Evolutionary conservation across 225 moss, liverwort and hornwort genomes (phyloP).

Genomic region (Physcomitrium patens): DNA sequence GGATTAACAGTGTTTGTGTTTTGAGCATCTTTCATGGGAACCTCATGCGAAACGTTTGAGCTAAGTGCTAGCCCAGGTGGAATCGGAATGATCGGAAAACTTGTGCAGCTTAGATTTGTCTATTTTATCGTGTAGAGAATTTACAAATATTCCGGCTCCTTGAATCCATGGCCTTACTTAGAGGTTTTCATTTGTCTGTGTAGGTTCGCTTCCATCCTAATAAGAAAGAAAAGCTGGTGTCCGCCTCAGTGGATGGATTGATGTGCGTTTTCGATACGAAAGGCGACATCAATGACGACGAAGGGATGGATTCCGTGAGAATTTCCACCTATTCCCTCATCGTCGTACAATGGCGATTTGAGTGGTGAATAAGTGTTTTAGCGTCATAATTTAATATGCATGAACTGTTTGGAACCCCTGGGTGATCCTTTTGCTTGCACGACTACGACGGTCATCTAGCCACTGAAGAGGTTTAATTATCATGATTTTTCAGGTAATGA

Average conservation of each 20-base stretch:
- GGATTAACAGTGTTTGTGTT: slow-evolving; percentile 45
- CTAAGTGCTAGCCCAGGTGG: slow-evolving; percentile 7
- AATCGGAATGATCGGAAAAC: slow-evolving; percentile 11
- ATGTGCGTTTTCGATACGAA: slow-evolving; percentile 76
- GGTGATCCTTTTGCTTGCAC: background rate
- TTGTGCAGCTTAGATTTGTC: background rate
- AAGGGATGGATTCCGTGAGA: slow-evolving; percentile 72
- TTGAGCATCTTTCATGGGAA: slow-evolving; percentile 30
- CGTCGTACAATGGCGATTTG: background rate
- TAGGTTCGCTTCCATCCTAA: slow-evolving; percentile 87
- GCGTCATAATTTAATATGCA: no score
- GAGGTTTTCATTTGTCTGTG: slow-evolving; percentile 11
- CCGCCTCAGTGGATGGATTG: slow-evolving; percentile 92
- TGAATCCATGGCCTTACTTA: slow-evolving; percentile 11
- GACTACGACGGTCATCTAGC: slow-evolving; percentile 10
- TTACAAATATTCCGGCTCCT: background rate
- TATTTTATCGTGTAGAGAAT: slow-evolving; percentile 8
- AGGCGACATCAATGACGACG: slow-evolving; percentile 67
- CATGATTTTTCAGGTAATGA: slow-evolving; percentile 59
- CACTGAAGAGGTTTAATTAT: slow-evolving; percentile 3
- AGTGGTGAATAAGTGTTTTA: background rate
- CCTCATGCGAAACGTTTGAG: slow-evolving; percentile 1
- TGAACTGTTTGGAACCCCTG: slow-evolving; percentile 10
- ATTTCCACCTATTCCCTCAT: slow-evolving; percentile 15
- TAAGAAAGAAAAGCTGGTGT: slow-evolving; percentile 74